Evolutionary conservation across 2,329 filamentous ascomycete species (phyloP).

Genomic region (Pseudonectria foliicola): DNA sequence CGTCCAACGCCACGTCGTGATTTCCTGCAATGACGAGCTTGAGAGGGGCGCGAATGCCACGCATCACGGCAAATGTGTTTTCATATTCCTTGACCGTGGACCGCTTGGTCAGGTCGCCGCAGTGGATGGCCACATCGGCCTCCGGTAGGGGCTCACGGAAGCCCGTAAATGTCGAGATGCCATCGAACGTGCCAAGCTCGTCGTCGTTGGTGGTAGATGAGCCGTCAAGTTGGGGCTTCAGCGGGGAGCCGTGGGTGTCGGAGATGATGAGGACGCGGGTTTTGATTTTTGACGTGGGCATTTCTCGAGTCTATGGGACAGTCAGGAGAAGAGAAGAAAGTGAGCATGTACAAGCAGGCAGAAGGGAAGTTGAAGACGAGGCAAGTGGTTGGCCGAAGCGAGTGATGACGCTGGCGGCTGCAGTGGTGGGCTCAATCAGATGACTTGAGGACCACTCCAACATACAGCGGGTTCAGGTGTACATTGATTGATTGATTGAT

Average conservation of each 20-base stretch:
- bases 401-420: too few relatives aligned
- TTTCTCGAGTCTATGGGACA: neutral
- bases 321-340: neutral
- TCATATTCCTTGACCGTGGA: conserved; percentile 35
- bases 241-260: conserved; percentile 27
- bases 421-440: too few relatives aligned
- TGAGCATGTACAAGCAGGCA: neutral
- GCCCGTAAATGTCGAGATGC: conserved; percentile 14
- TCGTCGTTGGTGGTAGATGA: conserved; percentile 1
- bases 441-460: too few relatives aligned
- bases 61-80: conserved; percentile 34
- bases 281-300: conserved; percentile 17
- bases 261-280: conserved; percentile 33
- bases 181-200: conserved; percentile 14
- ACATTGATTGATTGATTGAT: too few relatives aligned
- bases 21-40: conserved; percentile 51
- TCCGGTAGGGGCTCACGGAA: conserved; percentile 25
- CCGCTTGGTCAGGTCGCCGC: conserved; percentile 42
- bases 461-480: too few relatives aligned
- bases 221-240: conserved; percentile 4
- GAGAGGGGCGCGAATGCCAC: conserved; percentile 37
- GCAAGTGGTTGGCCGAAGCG: too few relatives aligned
- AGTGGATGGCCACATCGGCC: conserved; percentile 45
- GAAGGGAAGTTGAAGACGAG: neutral
- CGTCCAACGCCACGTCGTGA: conserved; percentile 42